A percentile compares a stretch with the other conserved stretches of the same genome.
Conservation (phyloP, 2,329 filamentous ascomycete species). For the Fusarium hostae region DNA sequence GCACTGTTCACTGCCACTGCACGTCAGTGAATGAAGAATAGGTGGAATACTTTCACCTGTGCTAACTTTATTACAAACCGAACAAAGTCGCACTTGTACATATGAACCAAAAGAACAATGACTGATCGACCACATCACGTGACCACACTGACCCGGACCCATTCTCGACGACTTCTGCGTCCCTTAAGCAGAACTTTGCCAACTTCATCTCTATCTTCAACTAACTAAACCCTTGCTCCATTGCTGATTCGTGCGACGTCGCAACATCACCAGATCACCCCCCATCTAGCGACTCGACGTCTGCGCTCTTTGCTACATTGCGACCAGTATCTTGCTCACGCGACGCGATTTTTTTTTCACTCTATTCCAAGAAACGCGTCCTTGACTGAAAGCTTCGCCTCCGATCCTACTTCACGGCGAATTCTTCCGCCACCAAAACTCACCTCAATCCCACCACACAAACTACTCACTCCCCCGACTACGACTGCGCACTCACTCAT, state of each 20-base stretch:
- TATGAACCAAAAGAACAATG: slow-evolving; percentile 20
- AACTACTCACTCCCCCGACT: slow-evolving; percentile 8
- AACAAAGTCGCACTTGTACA: not conserved
- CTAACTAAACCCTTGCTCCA: slow-evolving; percentile 39
- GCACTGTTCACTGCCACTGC: not conserved
- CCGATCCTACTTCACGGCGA: slow-evolving; percentile 34
- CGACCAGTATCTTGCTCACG: slow-evolving; percentile 31
- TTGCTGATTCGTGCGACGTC: slow-evolving; percentile 32
- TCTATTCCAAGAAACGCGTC: slow-evolving; percentile 39
- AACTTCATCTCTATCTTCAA: slow-evolving; percentile 40
- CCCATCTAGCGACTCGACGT: slow-evolving; percentile 23
- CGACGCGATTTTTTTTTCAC: slow-evolving; percentile 43
- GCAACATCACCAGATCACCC: slow-evolving; percentile 23
- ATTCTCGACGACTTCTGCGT: slow-evolving; percentile 46
- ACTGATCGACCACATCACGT: slow-evolving; percentile 40
- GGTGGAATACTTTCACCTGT: not conserved
- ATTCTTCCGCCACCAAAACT: slow-evolving; percentile 35
- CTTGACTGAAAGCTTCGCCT: slow-evolving; percentile 27
- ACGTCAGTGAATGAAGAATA: not conserved
- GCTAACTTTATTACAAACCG: slow-evolving; percentile 21
- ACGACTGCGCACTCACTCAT: slow-evolving; percentile 43
- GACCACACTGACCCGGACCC: slow-evolving; percentile 38
- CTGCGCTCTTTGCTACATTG: slow-evolving; percentile 17
- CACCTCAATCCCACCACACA: slow-evolving; percentile 3
- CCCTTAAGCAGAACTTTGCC: slow-evolving; percentile 44